Conservation (phyloP, 306 rosid species). For the Quercus wislizeni region DNA sequence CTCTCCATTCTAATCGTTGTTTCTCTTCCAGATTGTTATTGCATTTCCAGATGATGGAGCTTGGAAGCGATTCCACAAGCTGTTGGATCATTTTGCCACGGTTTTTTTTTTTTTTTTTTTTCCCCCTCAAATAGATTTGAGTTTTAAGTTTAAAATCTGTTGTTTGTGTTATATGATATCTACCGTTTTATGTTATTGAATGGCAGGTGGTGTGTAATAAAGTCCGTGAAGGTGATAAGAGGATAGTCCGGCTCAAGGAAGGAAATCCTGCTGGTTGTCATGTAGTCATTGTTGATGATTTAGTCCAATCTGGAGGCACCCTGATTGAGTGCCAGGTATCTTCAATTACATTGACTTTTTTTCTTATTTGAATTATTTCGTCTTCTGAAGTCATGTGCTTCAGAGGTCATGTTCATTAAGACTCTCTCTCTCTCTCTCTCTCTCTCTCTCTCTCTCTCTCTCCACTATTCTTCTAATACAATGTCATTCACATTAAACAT, state of each 20-base stretch:
- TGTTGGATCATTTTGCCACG: conserved; percentile 66
- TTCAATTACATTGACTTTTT: conserved; percentile 1
- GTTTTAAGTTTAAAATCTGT: conserved; percentile 11
- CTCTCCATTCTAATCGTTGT: conserved; percentile 11
- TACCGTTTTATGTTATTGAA: neutral
- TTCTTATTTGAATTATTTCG: neutral
- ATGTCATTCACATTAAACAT: neutral
- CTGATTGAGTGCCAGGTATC: conserved; percentile 91
- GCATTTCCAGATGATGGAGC: conserved; percentile 99
- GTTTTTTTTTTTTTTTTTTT: conserved; percentile 27
- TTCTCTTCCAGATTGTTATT: conserved; percentile 67
- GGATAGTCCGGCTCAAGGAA: conserved; percentile 94
- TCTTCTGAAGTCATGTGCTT: neutral
- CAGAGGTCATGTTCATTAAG: neutral
- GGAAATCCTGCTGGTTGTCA: conserved; percentile 81
- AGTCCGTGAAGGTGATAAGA: conserved; percentile 95
- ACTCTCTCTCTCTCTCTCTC: neutral
- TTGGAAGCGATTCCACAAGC: conserved; percentile 98
- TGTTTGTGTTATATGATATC: conserved; percentile 2
- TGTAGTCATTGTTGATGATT: conserved; percentile 94
- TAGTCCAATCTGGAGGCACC: conserved; percentile 98
- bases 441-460: neutral
- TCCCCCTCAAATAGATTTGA: conserved; percentile 4
- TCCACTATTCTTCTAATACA: neutral
- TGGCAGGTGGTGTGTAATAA: conserved; percentile 84